Base-by-base conservation (phyloP, 1,284 basidiomycete genomes). In the Somion occarium region DNA sequence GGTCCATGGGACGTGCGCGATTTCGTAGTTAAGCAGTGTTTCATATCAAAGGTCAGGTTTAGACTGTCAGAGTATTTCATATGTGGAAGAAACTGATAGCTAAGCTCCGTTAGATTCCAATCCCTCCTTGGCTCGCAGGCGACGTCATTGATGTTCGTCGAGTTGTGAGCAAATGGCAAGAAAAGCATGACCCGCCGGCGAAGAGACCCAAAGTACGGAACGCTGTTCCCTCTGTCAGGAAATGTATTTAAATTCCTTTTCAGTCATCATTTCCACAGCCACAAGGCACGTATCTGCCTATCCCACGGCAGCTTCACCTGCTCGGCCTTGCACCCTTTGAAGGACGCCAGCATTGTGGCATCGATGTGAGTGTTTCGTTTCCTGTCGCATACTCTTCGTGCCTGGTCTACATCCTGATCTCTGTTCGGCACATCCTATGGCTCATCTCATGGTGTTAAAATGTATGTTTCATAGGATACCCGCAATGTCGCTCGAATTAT, bases 21-120 rank as follows among this genome's bases (percentile, higher is more conserved):
- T 69, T 94, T 94, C 63, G 79, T 90, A 52, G 80, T 88, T 44
- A 89, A 95, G 67, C 88, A 92, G 64, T 90, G 85, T 64, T 93
- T 89, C 66, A 90, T 95, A 61, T 91, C 88, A 46, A 79, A 82
- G 64, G 85, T 84, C 53, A 59, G 74, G 68, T 54, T 52, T 58
- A 18, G 53, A 53, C 13, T 22, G 7, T 15, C 7, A 7, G 15
- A 34, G 30, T 34, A 18, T 19, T 19, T 22, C 18, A 41, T 18
- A 30, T 45, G 53, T 18, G 48, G 55, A 34, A 49, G 19, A 38
- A 37, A 37, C 15, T 39, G 13, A 5, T 44, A 37, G 37, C 20
- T 48, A 53, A 19, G 38, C 26, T 12, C 24, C 59, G 38, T 56
- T 63, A 90, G 88, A 72, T 88, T 38, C 63, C 73, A 20, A 78